Base-by-base conservation (phyloP, 768 basidiomycete species). In the Trametes cubensis region DNA sequence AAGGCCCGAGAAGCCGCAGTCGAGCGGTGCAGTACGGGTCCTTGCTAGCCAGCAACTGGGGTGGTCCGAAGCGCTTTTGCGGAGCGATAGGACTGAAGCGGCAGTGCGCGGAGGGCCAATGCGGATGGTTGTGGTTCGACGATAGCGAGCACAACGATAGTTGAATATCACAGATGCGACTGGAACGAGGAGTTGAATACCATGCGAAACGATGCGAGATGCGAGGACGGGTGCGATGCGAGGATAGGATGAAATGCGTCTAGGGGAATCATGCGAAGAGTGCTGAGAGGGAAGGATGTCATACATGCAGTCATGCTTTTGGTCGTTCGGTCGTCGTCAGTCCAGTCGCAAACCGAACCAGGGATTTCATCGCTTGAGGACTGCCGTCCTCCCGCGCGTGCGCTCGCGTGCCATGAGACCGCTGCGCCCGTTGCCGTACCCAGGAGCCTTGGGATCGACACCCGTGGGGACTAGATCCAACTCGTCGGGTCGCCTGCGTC, bases 351-450 rank as follows among this genome's bases (percentile, higher is more conserved):
- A 21, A 41, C 20, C 30, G 51, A 47, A 49, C 46, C 41, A 10
- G 4, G 49, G 26, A 6, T 1, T 34, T 64, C 40, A 62, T 40
- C 67, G 64, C 59, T 57, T 62, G 42, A 61, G 41, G 30, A 20
- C 44, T 40, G 58, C 20, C 26, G 48, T 45, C 40, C 62, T 41
- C 21, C 59, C 67, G 6, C 70, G 71, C 26, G 62, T 63, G 6
- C 77, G 75, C 57, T 77, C 77, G 47, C 79, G 77, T 42, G 78
- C 76, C 68, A 82, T 64, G 52, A 90, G 72, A 7, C 88, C 89
- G 65, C 87, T 89, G 53, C 88, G 82, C 55, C 88, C 88, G 44
- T 75, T 76, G 6, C 87, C 88, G 61, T 75, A 85, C 10, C 88
- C 88, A 40, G 87, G 87, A 2, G 83, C 86, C 40, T 78, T 75